phyloP scores from a whole-genome alignment of 257 asterid species.

The Nicotiana obtusifolia region DNA sequence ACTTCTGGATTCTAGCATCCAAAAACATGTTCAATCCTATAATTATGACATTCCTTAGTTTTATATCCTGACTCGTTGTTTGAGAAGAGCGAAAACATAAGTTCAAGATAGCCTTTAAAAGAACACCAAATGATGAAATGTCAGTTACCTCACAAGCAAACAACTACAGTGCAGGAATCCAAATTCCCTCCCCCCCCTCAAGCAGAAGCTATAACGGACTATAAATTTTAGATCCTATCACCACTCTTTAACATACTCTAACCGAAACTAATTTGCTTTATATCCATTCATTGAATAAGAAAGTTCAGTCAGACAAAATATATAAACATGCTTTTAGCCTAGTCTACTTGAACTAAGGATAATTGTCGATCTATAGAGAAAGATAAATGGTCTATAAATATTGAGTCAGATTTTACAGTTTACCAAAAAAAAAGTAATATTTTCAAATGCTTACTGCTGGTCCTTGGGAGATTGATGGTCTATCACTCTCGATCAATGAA shows the following conservation, averaged over 20 bases:
- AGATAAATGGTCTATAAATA: not conserved
- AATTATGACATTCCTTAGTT: too few species aligned
- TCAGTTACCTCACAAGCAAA: too few species aligned
- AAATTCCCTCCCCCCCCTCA: too few species aligned
- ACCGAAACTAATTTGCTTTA: not conserved
- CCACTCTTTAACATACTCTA: not conserved
- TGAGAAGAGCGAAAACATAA: too few species aligned
- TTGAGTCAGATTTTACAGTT: not conserved
- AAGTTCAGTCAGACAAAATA: not conserved
- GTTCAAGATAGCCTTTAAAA: too few species aligned
- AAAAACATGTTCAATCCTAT: too few species aligned
- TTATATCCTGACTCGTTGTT: too few species aligned
- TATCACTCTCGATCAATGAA: slow-evolving; percentile 42
- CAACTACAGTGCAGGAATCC: too few species aligned
- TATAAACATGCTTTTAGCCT: not conserved
- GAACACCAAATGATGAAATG: too few species aligned
- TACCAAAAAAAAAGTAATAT: not conserved
- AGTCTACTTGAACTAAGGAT: not conserved
- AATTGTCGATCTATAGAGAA: not conserved
- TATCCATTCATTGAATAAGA: not conserved
- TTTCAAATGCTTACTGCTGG: slow-evolving; percentile 26
- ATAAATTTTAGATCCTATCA: not conserved
- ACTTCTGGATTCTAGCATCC: not conserved
- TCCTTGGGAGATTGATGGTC: slow-evolving; percentile 28
- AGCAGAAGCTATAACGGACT: not conserved